Evolutionary conservation across 1,284 basidiomycete species (phyloP).

Genomic region (Apiotrichum domesticum): DNA sequence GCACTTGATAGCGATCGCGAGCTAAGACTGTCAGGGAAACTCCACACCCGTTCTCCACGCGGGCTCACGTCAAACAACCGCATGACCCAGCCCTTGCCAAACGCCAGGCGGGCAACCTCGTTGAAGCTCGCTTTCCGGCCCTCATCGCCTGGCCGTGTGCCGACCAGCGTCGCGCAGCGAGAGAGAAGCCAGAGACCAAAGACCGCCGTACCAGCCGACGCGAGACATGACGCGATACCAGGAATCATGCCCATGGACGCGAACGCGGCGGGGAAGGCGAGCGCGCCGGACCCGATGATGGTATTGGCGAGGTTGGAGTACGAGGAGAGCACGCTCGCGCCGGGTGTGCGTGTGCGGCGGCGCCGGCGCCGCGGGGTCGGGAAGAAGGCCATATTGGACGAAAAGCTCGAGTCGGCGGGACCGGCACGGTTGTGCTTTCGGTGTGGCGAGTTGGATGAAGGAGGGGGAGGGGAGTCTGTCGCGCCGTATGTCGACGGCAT

Average conservation of each 20-base stretch:
- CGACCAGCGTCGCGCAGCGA: constrained; percentile 71
- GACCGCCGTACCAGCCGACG: constrained; percentile 71
- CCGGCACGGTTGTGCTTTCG: neutral
- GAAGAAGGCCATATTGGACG: neutral
- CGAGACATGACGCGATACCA: constrained; percentile 78
- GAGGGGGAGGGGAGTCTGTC: neutral
- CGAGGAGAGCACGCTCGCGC: constrained; percentile 24
- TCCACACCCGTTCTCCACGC: neutral
- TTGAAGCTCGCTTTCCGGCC: constrained; percentile 75
- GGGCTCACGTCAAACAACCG: constrained; percentile 41
- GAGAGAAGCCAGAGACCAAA: constrained; percentile 89
- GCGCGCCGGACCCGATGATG: constrained; percentile 75
- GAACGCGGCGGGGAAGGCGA: constrained; percentile 59
- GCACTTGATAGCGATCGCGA: constrained; percentile 92
- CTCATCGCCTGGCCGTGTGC: constrained; percentile 40
- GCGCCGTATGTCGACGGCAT: neutral
- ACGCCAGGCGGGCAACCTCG: constrained; percentile 75
- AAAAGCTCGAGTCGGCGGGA: too few species aligned
- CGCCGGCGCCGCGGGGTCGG: neutral
- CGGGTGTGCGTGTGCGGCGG: constrained; percentile 8
- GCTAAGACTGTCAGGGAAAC: constrained; percentile 57
- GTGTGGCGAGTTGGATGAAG: neutral
- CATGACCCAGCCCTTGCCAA: constrained; percentile 50
- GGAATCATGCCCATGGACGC: constrained; percentile 79
- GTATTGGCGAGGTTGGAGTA: constrained; percentile 68